Conservation (phyloP, 495 filamentous ascomycete genomes). For the Aspergillus hancockii region DNA sequence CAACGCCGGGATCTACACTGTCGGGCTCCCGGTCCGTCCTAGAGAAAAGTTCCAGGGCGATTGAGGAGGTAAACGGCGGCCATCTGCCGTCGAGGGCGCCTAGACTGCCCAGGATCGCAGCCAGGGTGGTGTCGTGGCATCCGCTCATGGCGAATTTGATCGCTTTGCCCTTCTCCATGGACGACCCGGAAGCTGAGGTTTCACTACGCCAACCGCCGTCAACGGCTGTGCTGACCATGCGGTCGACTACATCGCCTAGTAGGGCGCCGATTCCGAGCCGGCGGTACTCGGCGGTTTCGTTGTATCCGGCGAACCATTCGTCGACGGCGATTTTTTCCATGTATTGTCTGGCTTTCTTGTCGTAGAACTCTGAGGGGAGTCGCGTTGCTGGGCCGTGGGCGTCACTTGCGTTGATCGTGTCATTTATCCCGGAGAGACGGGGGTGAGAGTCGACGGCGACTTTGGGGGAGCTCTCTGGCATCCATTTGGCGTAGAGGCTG, state of each 20-base stretch:
- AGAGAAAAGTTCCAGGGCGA: conserved; percentile 88
- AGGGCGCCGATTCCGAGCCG: conserved; percentile 81
- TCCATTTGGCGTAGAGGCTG: conserved; percentile 74
- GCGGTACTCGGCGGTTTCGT: conserved; percentile 81
- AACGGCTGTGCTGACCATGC: conserved; percentile 75
- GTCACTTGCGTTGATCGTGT: conserved; percentile 84
- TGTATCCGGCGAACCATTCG: conserved; percentile 91
- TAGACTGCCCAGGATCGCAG: conserved; percentile 71
- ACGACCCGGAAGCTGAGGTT: conserved; percentile 50
- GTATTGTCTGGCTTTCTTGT: conserved; percentile 64
- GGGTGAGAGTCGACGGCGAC: conserved; percentile 86
- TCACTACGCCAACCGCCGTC: conserved; percentile 60
- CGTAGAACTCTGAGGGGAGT: conserved; percentile 87
- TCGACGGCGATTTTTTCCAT: conserved; percentile 81
- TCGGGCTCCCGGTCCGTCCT: conserved; percentile 28
- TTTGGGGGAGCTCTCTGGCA: conserved; percentile 65
- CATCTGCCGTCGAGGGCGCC: conserved; percentile 78
- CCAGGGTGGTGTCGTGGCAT: conserved; percentile 94
- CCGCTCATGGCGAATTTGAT: conserved; percentile 76
- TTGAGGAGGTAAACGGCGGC: conserved; percentile 89
- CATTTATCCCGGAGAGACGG: conserved; percentile 85
- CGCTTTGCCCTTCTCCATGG: conserved; percentile 48
- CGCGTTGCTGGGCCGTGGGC: conserved; percentile 80
- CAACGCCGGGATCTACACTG: conserved; percentile 12
- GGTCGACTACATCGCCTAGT: conserved; percentile 78